Evolutionary conservation across 2,329 filamentous ascomycete genomes (phyloP).

Genomic region (Rhynchosporium agropyri): DNA sequence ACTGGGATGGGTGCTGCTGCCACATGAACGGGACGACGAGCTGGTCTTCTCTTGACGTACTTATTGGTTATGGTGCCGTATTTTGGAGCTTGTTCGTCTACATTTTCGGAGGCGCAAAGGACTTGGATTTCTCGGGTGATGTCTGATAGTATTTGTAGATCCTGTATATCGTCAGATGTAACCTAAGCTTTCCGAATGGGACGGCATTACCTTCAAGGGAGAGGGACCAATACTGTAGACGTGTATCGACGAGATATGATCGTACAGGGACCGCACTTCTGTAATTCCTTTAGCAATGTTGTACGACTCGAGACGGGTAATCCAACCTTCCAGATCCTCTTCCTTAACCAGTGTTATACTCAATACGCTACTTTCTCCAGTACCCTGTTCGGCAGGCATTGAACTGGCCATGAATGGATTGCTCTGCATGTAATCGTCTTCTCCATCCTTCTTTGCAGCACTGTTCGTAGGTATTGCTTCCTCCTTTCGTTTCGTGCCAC

Average conservation of each 20-base stretch:
- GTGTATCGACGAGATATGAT: constrained; percentile 77
- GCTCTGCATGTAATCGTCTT: constrained; percentile 68
- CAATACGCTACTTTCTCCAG: constrained; percentile 55
- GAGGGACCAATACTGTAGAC: constrained; percentile 82
- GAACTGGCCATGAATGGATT: constrained; percentile 70
- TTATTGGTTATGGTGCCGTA: constrained; percentile 79
- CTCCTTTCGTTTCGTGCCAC: constrained; percentile 61
- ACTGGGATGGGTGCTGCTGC: constrained; percentile 43
- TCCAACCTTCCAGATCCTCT: constrained; percentile 65
- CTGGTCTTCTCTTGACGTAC: constrained; percentile 56
- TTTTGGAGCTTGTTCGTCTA: constrained; percentile 57
- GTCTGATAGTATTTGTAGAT: constrained; percentile 73
- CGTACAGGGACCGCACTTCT: constrained; percentile 71
- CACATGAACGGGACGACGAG: constrained; percentile 33
- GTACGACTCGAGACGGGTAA: constrained; percentile 42
- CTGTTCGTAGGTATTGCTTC: constrained; percentile 45
- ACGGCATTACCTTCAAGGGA: constrained; percentile 59
- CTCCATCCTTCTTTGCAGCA: constrained; percentile 53
- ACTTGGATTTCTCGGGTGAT: constrained; percentile 64
- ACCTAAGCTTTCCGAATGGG: background rate
- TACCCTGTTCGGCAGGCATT: constrained; percentile 56
- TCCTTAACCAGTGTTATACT: constrained; percentile 71
- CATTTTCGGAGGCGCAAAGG: constrained; percentile 60
- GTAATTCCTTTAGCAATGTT: constrained; percentile 21
- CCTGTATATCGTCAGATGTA: constrained; percentile 39